A percentile compares a stretch with the other conserved stretches of the same genome.
Conservation (phyloP, 2,329 filamentous ascomycete species). For the Lizonia empirigonia region DNA sequence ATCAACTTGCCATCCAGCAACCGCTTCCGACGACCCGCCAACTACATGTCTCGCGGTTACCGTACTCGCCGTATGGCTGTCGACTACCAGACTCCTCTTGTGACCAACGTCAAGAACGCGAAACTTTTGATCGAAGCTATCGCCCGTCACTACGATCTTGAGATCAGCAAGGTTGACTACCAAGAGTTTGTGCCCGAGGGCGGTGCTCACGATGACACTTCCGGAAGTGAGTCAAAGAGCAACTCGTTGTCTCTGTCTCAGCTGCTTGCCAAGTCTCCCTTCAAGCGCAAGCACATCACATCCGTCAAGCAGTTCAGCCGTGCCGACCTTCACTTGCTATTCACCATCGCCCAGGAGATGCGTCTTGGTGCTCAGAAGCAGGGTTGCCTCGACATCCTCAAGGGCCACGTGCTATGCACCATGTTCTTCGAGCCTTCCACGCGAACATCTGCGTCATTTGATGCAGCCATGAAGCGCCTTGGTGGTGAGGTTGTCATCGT, state of each 20-base stretch:
- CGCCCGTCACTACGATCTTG: slow-evolving; percentile 83
- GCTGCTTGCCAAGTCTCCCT: slow-evolving; percentile 78
- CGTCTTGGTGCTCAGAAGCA: slow-evolving; percentile 90
- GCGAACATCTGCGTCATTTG: slow-evolving; percentile 92
- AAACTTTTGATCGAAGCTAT: slow-evolving; percentile 97
- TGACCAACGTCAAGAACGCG: slow-evolving; percentile 99
- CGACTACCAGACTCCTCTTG: slow-evolving; percentile 93
- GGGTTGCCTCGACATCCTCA: slow-evolving; percentile 84
- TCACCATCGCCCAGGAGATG: slow-evolving; percentile 98
- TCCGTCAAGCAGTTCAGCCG: slow-evolving; percentile 91
- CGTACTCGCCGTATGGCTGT: slow-evolving; percentile 97
- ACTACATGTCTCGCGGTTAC: slow-evolving; percentile 98
- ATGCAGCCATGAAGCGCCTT: slow-evolving; percentile 97
- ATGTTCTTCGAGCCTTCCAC: slow-evolving; percentile 99
- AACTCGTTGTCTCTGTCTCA: slow-evolving; percentile 67
- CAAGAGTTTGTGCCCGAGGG: slow-evolving; percentile 71
- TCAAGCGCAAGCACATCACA: slow-evolving; percentile 87
- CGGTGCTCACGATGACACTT: slow-evolving; percentile 38
- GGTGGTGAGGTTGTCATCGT: slow-evolving; percentile 85
- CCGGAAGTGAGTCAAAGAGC: slow-evolving; percentile 57
- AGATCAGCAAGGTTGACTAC: slow-evolving; percentile 83
- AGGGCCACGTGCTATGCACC: slow-evolving; percentile 83
- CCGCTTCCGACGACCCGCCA: slow-evolving; percentile 92
- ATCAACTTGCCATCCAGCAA: slow-evolving; percentile 99
- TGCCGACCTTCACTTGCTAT: slow-evolving; percentile 86